These are phyloP conservation scores for Lentinula detonsa DNA, from an alignment of 768 basidiomycete genomes.

Conservation along the genomic window DNA sequence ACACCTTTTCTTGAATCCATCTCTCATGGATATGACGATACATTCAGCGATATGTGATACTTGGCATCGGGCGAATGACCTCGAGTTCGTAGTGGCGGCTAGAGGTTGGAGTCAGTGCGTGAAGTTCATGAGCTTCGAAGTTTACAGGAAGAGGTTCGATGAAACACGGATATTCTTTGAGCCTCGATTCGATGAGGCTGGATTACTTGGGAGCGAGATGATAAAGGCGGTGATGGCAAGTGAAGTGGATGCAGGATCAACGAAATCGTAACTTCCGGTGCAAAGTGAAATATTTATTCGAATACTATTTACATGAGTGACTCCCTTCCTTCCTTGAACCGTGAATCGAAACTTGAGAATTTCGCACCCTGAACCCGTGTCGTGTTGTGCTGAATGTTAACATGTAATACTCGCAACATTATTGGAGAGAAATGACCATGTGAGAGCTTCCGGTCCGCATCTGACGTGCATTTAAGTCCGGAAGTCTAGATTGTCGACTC, in stretches of 20 bases:
- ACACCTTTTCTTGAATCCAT: slow-evolving; percentile 76
- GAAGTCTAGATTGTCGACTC: neutral
- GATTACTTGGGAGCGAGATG: slow-evolving; percentile 80
- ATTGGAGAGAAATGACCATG: neutral
- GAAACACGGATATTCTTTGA: slow-evolving; percentile 81
- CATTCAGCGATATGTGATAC: slow-evolving; percentile 70
- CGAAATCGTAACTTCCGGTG: neutral
- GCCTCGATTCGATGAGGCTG: slow-evolving; percentile 81
- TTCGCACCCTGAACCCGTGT: too few relatives aligned
- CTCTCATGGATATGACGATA: slow-evolving; percentile 63
- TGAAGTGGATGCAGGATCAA: slow-evolving; percentile 22
- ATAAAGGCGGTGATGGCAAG: slow-evolving; percentile 79
- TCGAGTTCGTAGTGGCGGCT: slow-evolving; percentile 91
- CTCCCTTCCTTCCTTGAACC: too few relatives aligned
- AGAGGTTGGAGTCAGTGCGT: slow-evolving; percentile 97
- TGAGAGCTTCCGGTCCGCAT: neutral
- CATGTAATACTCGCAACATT: neutral
- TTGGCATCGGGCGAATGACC: slow-evolving; percentile 81
- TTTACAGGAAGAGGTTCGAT: slow-evolving; percentile 77
- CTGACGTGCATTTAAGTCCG: neutral
- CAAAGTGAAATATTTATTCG: too few relatives aligned
- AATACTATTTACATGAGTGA: too few relatives aligned
- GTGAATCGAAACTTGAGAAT: too few relatives aligned
- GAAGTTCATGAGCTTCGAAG: slow-evolving; percentile 84
- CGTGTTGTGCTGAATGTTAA: too few relatives aligned